A percentile compares a stretch with the other conserved stretches of the same genome.
Conservation (phyloP, 192 early-diverging fungal species). For the Dissophora globulifera region DNA sequence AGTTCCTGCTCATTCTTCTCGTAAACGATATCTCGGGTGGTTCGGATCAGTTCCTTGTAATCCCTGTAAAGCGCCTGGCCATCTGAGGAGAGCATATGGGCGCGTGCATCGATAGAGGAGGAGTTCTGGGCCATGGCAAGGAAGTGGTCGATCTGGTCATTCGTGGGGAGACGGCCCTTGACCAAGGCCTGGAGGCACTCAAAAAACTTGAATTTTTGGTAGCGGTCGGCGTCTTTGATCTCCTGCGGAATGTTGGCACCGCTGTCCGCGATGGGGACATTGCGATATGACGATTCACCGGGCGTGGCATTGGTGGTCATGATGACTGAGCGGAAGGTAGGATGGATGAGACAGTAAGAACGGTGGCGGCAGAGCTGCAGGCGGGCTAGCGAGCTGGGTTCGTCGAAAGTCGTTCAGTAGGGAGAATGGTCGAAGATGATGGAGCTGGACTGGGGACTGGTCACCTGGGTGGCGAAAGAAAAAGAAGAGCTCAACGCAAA, state of each 20-base stretch:
- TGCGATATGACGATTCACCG: conserved; percentile 11
- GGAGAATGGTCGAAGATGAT: too few species aligned
- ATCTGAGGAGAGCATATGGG: conserved; percentile 55
- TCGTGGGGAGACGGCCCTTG: conserved; percentile 55
- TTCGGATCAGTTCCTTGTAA: conserved; percentile 48
- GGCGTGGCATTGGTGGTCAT: conserved; percentile 6
- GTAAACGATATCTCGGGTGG: conserved; percentile 31
- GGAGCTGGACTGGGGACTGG: too few species aligned
- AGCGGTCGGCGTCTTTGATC: conserved; percentile 35
- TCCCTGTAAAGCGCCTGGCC: conserved; percentile 51
- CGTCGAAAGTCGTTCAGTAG: too few species aligned
- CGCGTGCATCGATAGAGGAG: conserved; percentile 31
- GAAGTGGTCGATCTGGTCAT: conserved; percentile 50
- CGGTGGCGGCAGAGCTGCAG: too few species aligned
- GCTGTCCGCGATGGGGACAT: conserved; percentile 28
- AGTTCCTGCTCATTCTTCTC: conserved; percentile 56
- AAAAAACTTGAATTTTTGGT: conserved; percentile 51
- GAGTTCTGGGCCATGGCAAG: conserved; percentile 32
- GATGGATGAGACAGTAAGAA: too few species aligned
- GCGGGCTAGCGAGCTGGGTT: too few species aligned
- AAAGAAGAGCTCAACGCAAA: too few species aligned
- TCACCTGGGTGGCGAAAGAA: too few species aligned
- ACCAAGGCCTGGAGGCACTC: conserved; percentile 47
- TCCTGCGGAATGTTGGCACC: conserved; percentile 39
- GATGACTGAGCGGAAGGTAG: too few species aligned